Evolutionary conservation across 805 yeast species (phyloP), one percentile per base, ranked within the genome.

Genomic region (Yamadazyma sp.): DNA sequence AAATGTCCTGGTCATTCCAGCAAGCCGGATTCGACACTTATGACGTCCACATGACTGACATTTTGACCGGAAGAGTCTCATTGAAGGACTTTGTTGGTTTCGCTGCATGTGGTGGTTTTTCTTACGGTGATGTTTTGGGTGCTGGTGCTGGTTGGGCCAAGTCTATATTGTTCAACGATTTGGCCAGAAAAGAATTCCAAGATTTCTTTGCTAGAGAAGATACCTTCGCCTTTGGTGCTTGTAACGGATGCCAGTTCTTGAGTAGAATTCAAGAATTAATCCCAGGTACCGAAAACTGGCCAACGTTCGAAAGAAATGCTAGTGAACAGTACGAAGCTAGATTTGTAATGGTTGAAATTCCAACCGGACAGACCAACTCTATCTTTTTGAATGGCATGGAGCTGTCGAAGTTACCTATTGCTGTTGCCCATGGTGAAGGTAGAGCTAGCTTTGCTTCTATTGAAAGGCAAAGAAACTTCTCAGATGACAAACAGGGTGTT

Each of bases 131-230:
- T 65, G 99, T 93, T 33, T 72, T 93, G 43, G 99, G 99, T 50
- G 99, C 99, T 23, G 99, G 96, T 59, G 84, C 91, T 37, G 99
- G 99, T 41, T 93, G 99, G 99, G 99, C 99, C 41, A 89, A 88
- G 57, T 87, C 97, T 12, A 95, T 93, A 7, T 67, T 93, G 48
- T 89, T 82, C 75, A 84, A 91, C 57, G 86, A 78, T 24, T 70
- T 66, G 38, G 84, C 91, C 24, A 80, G 93, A 57, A 54, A 71
- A 18, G 90, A 87, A 67, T 93, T 93, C 61, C 64, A 69, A 47
- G 73, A 67, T 34, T 93, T 93, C 63, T 93, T 93, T 78, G 84
- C 78, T 38, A 82, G 99, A 64, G 70, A 71, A 13, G 95, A 93
- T 59, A 93, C 99, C 0, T 93, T 93, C 70, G 95, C 98, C 3